Evolutionary conservation across 306 rosid genomes (phyloP).

Genomic region (Abrus pulchellus): DNA sequence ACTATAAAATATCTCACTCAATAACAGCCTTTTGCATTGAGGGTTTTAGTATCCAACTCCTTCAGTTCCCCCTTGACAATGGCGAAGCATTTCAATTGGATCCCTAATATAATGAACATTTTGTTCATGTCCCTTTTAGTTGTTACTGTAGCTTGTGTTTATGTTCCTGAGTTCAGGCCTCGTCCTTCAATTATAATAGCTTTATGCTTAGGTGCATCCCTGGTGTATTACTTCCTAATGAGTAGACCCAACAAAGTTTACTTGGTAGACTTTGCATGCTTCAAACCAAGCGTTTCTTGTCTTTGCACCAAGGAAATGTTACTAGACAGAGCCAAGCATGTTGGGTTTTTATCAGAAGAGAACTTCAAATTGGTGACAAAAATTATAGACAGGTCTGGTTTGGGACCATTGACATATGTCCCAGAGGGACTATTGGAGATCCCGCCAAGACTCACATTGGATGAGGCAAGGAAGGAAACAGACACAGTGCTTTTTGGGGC

Average conservation of each 20-base stretch:
- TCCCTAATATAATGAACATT: constrained; percentile 8
- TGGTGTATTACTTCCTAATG: constrained; percentile 2
- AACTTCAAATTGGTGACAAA: constrained; percentile 15
- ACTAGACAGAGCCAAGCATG: constrained; percentile 23
- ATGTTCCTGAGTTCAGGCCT: neutral
- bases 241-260: constrained; percentile 38
- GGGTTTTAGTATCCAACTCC: neutral
- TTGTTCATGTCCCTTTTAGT: constrained; percentile 29
- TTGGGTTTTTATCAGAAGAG: constrained; percentile 37
- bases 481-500: constrained; percentile 47
- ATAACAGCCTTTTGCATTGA: neutral
- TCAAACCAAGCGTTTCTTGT: constrained; percentile 14
- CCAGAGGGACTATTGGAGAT: constrained; percentile 37
- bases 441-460: constrained; percentile 26
- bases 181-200: constrained; percentile 7
- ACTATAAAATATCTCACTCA: neutral
- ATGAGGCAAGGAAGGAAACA: constrained; percentile 45
- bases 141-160: constrained; percentile 15
- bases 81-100: constrained; percentile 31
- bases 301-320: constrained; percentile 44
- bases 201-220: neutral
- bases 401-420: constrained; percentile 49
- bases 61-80: neutral
- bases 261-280: constrained; percentile 52
- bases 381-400: constrained; percentile 50